These are phyloP conservation scores for Vigna nakashimae DNA, from an alignment of 306 rosid genomes.

Conservation along the genomic window DNA sequence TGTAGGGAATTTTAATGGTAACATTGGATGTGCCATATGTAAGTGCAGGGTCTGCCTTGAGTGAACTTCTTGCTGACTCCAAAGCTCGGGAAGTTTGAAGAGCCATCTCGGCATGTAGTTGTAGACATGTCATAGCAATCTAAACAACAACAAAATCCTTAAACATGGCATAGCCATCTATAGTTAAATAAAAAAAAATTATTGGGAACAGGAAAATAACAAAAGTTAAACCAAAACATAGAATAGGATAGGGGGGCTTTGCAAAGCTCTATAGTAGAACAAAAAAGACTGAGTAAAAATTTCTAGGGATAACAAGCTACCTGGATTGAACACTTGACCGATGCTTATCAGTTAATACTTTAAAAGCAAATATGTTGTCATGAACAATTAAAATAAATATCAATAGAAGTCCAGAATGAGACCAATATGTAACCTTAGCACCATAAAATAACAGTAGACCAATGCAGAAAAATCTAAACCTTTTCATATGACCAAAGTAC, in stretches of 20 bases:
- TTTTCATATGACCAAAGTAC: neutral
- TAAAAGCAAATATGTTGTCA: neutral
- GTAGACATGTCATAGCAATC: constrained; percentile 91
- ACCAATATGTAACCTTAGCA: constrained; percentile 3
- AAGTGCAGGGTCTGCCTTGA: constrained; percentile 54
- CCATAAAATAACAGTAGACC: constrained; percentile 22
- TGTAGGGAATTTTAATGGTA: constrained; percentile 70
- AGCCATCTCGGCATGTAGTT: constrained; percentile 96
- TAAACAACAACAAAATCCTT: constrained; percentile 32
- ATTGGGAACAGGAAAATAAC: constrained; percentile 14
- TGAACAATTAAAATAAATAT: constrained; percentile 24
- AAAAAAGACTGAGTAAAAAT: constrained; percentile 20
- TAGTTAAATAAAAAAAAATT: neutral
- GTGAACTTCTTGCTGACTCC: constrained; percentile 67
- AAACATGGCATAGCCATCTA: constrained; percentile 80
- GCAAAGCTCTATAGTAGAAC: constrained; percentile 8
- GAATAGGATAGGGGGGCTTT: neutral
- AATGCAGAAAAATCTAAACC: constrained; percentile 5
- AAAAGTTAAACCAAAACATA: neutral
- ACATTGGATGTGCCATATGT: constrained; percentile 62
- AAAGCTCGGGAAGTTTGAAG: constrained; percentile 88
- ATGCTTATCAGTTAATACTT: neutral
- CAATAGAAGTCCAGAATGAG: neutral
- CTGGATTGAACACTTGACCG: neutral
- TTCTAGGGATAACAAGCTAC: constrained; percentile 15